A percentile compares a stretch with the other conserved stretches of the same genome.
These are phyloP conservation scores for Hypoxylon sp. DNA, from an alignment of 2,329 filamentous ascomycete genomes.

Conservation along the genomic window DNA sequence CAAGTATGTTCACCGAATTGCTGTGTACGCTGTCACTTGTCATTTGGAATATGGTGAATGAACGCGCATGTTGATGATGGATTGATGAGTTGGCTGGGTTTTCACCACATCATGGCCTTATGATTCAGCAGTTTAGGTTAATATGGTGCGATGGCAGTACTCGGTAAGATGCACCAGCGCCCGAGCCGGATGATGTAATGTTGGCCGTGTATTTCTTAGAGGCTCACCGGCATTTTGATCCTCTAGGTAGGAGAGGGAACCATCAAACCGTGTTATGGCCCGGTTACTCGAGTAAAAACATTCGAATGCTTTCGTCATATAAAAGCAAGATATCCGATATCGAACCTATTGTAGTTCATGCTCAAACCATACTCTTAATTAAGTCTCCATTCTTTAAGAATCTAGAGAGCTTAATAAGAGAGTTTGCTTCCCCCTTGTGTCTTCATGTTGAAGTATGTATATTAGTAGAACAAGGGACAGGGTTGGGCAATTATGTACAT, in stretches of 20 bases:
- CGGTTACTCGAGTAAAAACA: neutral
- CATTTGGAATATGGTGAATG: slow-evolving; percentile 25
- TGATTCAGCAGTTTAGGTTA: slow-evolving; percentile 7
- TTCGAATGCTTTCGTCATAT: neutral
- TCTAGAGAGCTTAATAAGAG: slow-evolving; percentile 2
- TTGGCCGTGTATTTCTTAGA: slow-evolving; percentile 14
- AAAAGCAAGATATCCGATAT: no score
- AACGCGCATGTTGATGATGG: slow-evolving; percentile 24
- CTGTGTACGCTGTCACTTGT: slow-evolving; percentile 28
- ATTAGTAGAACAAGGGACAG: slow-evolving; percentile 2
- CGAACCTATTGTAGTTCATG: slow-evolving; percentile 1
- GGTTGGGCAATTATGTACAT: slow-evolving; percentile 9
- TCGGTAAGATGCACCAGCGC: slow-evolving; percentile 25
- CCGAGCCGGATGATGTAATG: slow-evolving; percentile 41
- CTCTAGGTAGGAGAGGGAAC: slow-evolving; percentile 25
- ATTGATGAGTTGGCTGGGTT: slow-evolving; percentile 38
- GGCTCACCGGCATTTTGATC: slow-evolving; percentile 4
- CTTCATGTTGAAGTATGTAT: slow-evolving; percentile 21
- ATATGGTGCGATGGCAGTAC: slow-evolving; percentile 18
- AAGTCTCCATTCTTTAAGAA: no score
- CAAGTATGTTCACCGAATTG: slow-evolving; percentile 36
- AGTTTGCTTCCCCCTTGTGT: slow-evolving; percentile 13
- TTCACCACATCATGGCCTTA: slow-evolving; percentile 35
- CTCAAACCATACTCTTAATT: neutral
- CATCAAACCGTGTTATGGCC: slow-evolving; percentile 28